These are phyloP conservation scores for Carex pumila DNA, from an alignment of 176 grass and related monocot genomes.

Conservation along the genomic window DNA sequence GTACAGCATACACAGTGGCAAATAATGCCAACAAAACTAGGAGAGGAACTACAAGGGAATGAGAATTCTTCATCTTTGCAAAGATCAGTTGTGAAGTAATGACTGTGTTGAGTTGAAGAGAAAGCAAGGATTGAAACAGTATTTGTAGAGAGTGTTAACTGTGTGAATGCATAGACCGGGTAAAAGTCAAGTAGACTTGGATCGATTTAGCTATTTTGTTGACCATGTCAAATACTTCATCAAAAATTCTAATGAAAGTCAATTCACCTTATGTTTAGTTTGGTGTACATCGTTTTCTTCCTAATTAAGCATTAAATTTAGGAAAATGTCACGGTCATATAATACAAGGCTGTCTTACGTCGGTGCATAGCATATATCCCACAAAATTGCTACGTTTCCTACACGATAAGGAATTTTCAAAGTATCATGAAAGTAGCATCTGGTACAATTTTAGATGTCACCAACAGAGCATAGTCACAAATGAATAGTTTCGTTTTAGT, in stretches of 20 bases:
- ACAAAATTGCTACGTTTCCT: background rate
- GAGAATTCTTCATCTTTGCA: background rate
- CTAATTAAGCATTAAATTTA: background rate
- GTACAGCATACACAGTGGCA: conserved; percentile 13
- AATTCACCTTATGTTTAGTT: too few species aligned
- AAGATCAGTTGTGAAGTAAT: background rate
- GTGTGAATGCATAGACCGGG: background rate
- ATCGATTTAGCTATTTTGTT: conserved; percentile 4
- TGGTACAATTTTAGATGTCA: background rate
- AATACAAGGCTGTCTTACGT: background rate
- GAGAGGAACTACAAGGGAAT: background rate
- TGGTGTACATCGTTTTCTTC: too few species aligned
- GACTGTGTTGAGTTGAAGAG: background rate
- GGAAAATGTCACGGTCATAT: background rate
- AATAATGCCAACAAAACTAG: background rate
- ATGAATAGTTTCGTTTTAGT: too few species aligned
- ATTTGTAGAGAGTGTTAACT: background rate
- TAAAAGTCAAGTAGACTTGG: background rate
- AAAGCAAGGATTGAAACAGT: background rate
- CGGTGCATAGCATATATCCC: background rate
- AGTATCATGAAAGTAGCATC: background rate
- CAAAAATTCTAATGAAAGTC: background rate
- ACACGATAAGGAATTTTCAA: background rate
- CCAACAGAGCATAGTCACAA: background rate
- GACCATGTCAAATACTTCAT: background rate